These are phyloP conservation scores for Aspergillaceae sp. DNA, from an alignment of 2,329 filamentous ascomycete species.

Conservation along the genomic window DNA sequence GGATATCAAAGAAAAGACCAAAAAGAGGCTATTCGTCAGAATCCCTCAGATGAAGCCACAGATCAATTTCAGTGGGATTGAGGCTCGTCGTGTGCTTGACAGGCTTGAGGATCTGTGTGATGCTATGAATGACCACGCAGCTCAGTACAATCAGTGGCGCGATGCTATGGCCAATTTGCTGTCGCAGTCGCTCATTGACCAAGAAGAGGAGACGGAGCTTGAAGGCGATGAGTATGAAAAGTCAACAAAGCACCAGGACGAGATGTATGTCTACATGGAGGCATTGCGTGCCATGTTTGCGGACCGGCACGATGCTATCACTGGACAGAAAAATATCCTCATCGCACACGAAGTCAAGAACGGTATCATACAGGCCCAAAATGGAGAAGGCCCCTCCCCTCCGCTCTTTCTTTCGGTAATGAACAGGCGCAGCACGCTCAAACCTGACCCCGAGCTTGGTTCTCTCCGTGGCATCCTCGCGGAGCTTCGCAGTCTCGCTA, in stretches of 20 bases:
- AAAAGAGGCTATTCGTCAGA: conserved; percentile 49
- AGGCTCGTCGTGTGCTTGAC: conserved; percentile 59
- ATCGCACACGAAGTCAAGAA: conserved; percentile 62
- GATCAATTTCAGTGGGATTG: conserved; percentile 56
- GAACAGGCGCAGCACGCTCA: conserved; percentile 36
- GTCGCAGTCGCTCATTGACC: conserved; percentile 67
- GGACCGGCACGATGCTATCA: conserved; percentile 68
- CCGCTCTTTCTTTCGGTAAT: conserved; percentile 48
- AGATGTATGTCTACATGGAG: conserved; percentile 79
- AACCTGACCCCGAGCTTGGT: conserved; percentile 41
- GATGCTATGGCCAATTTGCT: conserved; percentile 63
- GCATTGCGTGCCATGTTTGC: conserved; percentile 65
- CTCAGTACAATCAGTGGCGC: conserved; percentile 65
- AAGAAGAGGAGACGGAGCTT: conserved; percentile 64
- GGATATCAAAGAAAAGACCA: conserved; percentile 47
- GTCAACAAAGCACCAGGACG: conserved; percentile 79
- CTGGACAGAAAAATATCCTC: conserved; percentile 67
- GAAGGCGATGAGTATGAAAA: conserved; percentile 87
- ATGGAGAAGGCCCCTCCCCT: conserved; percentile 63
- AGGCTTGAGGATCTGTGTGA: conserved; percentile 57
- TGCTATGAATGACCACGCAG: conserved; percentile 63
- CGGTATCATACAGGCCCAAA: conserved; percentile 52
- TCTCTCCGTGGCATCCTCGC: conserved; percentile 65
- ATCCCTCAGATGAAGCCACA: conserved; percentile 54
- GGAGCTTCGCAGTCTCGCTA: conserved; percentile 57